A percentile compares a stretch with the other conserved stretches of the same genome.
Evolutionary conservation across 305 asterid genomes (phyloP).

Genomic region (Solanum hybrid): DNA sequence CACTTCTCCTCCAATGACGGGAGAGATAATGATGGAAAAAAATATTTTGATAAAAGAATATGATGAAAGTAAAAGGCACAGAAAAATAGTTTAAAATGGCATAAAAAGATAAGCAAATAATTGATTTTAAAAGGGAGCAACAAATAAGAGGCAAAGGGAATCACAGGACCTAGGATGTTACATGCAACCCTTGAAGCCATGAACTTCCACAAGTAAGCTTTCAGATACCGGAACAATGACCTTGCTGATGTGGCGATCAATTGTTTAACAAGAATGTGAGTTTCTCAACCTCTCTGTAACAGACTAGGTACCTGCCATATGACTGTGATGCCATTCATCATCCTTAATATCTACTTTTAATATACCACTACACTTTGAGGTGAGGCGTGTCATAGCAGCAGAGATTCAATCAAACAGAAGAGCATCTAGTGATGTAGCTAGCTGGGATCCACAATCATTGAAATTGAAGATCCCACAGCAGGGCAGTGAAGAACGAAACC

Average conservation of each 20-base stretch:
- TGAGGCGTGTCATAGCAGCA: conserved; percentile 56
- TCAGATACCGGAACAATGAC: not conserved
- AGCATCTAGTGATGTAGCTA: conserved; percentile 77
- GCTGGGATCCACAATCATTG: conserved; percentile 78
- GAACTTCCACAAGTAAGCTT: not conserved
- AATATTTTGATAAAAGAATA: not conserved
- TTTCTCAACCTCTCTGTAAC: conserved; percentile 18
- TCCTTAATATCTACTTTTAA: conserved; percentile 34
- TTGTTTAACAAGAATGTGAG: not conserved
- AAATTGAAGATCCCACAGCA: conserved; percentile 84
- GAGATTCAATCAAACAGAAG: conserved; percentile 61
- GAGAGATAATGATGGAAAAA: too few species aligned
- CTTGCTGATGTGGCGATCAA: not conserved
- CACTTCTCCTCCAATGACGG: not conserved
- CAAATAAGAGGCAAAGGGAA: not conserved
- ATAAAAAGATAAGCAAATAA: not conserved
- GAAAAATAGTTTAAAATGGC: not conserved
- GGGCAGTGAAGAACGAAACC: conserved; percentile 71
- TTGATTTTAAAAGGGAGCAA: too few species aligned
- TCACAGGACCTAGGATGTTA: not conserved
- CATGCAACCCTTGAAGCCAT: not conserved
- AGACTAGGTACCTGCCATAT: conserved; percentile 50
- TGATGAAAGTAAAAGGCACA: not conserved
- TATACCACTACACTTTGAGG: conserved; percentile 53
- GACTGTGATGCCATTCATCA: conserved; percentile 47